A percentile compares a stretch with the other conserved stretches of the same genome.
Conservation (phyloP, 371 early-diverging fungal genomes). For the Apophysomyces variabilis region DNA sequence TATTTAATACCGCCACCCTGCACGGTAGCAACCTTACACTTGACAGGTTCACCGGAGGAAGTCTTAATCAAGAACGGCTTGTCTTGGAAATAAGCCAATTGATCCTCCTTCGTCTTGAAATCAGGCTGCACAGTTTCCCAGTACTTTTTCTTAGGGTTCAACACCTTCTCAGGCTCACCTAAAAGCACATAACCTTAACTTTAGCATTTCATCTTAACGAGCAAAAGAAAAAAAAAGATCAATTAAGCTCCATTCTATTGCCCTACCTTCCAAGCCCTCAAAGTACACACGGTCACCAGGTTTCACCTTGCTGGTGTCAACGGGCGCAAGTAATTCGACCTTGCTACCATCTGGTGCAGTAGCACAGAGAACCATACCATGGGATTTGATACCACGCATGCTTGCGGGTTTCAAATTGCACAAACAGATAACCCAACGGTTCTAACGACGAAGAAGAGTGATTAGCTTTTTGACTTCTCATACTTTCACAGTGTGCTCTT, state of each 20-base stretch:
- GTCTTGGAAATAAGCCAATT: constrained; percentile 71
- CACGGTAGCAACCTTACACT: constrained; percentile 65
- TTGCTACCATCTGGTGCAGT: constrained; percentile 82
- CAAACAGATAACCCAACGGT: constrained; percentile 49
- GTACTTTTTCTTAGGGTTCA: constrained; percentile 98
- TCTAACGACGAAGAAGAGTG: constrained; percentile 14
- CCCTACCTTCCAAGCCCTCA: constrained; percentile 79
- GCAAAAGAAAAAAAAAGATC: too few species aligned
- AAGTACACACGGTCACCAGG: constrained; percentile 94
- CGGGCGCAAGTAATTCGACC: constrained; percentile 92
- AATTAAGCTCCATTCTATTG: too few species aligned
- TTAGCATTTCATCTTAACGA: too few species aligned
- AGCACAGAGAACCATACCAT: constrained; percentile 95
- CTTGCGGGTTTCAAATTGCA: constrained; percentile 93
- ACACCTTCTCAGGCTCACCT: constrained; percentile 81
- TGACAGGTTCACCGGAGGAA: constrained; percentile 60
- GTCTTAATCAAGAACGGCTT: constrained; percentile 67
- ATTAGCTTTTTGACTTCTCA: too few species aligned
- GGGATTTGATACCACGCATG: constrained; percentile 95
- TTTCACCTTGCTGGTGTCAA: constrained; percentile 72
- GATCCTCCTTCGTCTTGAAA: constrained; percentile 79
- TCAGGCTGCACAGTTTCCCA: constrained; percentile 96
- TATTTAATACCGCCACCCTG: constrained; percentile 80
- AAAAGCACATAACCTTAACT: constrained; percentile 11
- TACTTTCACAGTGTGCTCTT: background rate